Evolutionary conservation across 2,329 filamentous ascomycete species (phyloP).

Genomic region (Fusarium dlaminii): DNA sequence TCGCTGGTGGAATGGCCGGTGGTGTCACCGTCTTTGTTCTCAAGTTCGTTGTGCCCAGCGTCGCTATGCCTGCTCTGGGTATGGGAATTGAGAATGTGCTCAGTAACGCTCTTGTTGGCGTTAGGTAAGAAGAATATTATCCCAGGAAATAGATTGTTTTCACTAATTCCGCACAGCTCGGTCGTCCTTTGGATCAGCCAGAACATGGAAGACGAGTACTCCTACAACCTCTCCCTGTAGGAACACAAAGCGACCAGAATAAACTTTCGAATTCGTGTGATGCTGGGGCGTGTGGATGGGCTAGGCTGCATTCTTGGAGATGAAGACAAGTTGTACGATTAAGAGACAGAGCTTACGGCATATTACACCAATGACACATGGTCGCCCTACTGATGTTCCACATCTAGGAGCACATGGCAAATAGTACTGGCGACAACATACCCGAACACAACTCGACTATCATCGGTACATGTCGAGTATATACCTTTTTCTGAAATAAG

Average conservation of each 20-base stretch:
- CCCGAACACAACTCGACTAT: neutral
- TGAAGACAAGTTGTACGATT: constrained; percentile 24
- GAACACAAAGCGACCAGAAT: neutral
- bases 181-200: constrained; percentile 75
- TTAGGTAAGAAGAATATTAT: constrained; percentile 57
- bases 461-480: neutral
- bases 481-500: constrained; percentile 7
- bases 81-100: constrained; percentile 76
- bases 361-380: constrained; percentile 1
- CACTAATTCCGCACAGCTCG: constrained; percentile 55
- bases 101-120: constrained; percentile 69
- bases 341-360: constrained; percentile 10
- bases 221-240: constrained; percentile 72
- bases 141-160: neutral
- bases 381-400: neutral
- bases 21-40: constrained; percentile 75
- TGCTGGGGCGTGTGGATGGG: constrained; percentile 14
- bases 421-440: neutral
- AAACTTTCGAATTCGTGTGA: neutral
- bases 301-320: neutral
- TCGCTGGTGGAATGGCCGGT: constrained; percentile 74
- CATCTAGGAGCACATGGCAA: neutral
- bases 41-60: constrained; percentile 68
- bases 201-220: constrained; percentile 78
- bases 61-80: constrained; percentile 67